Evolutionary conservation across 352 stramenopile species (phyloP), one percentile per base, ranked within the genome.

Genomic region (Globisporangium nagaii): DNA sequence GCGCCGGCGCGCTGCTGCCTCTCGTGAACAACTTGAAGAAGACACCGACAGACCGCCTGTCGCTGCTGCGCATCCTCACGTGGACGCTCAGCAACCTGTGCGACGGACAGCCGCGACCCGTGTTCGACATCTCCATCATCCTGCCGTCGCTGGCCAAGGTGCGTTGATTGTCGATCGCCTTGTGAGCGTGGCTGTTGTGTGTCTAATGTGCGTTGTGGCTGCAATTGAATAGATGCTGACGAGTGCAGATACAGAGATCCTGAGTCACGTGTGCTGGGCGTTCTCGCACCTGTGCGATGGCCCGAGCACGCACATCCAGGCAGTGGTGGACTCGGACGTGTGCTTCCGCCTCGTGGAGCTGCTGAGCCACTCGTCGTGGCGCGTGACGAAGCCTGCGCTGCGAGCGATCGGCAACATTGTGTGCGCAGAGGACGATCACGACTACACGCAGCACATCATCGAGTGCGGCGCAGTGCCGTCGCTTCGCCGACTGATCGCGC

Each of bases 341-440:
- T 90, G 82, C 76, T 84, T 86, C 28, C 85, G 93, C 2, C 76
- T 99, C 10, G 95, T 99, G 36, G 88, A 98, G 56, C 67, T 99
- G 9, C 65, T 99, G 20, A 78, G 80, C 55, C 86, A 87, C 74
- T 96, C 62, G 57, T 98, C 84, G 39, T 98, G 95, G 85, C 86
- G 94, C 31, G 95, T 99, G 1, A 98, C 93, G 10, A 99, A 99
- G 62, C 96, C 96, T 12, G 96, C 96, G 5, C 66, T 99, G 24
- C 82, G 96, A 19, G 97, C 96, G 15, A 98, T 99, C 64, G 96
- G 96, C n/a, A 99, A 99, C 69, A 98, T 99, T 72, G 96, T 99
- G 35, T 99, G 96, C 63, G 96, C 96, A 3, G 96, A 99, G 70
- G 96, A 98, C 58, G 92, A 93, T 53, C 84, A 94, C 42, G 84